Conservation (phyloP, 345 rosid genomes). For the Aegle marmelos region DNA sequence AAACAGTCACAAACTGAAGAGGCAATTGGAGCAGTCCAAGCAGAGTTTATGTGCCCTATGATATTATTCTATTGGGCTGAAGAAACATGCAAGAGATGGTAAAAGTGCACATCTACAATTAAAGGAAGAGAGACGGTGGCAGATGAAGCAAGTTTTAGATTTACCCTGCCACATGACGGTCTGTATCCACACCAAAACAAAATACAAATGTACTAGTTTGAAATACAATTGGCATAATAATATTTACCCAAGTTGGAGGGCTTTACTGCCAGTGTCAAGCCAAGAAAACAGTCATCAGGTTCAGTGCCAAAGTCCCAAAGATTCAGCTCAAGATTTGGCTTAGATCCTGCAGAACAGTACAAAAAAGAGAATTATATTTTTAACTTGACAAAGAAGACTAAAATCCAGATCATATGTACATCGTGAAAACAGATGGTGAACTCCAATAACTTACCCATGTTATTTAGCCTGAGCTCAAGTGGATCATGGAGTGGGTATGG, state of each 20-base stretch:
- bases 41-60: not conserved
- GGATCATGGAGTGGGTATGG: slow-evolving; percentile 72
- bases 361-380: slow-evolving; percentile 5
- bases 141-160: not conserved
- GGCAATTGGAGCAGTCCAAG: not conserved
- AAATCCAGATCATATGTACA: not conserved
- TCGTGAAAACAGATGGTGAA: not conserved
- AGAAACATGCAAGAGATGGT: not conserved
- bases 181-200: not conserved
- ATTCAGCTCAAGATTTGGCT: slow-evolving; percentile 91
- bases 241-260: slow-evolving; percentile 69
- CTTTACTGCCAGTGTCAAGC: slow-evolving; percentile 82
- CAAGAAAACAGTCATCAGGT: slow-evolving; percentile 89
- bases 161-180: not conserved
- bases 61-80: not conserved
- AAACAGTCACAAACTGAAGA: not conserved
- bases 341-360: slow-evolving; percentile 41
- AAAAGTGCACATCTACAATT: not conserved
- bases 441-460: slow-evolving; percentile 46
- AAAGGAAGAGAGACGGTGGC: not conserved
- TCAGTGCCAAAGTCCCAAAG: slow-evolving; percentile 83
- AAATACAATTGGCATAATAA: not conserved
- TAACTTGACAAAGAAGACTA: slow-evolving; percentile 1
- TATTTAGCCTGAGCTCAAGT: slow-evolving; percentile 72
- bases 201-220: not conserved